Base-by-base conservation (phyloP, 2,329 filamentous ascomycete genomes). In the Xylariaceae sp. region DNA sequence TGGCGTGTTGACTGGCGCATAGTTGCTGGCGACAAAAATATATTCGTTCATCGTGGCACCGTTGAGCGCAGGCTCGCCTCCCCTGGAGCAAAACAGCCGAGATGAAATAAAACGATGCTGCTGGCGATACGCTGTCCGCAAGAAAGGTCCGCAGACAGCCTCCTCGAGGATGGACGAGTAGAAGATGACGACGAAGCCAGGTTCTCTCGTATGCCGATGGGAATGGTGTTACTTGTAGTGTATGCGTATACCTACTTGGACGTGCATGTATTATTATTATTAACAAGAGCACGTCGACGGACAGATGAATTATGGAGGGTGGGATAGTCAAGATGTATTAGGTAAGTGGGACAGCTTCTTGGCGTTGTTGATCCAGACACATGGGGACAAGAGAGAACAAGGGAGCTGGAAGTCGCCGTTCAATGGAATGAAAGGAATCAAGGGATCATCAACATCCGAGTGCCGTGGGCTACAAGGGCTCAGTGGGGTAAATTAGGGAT, bases 21-120 rank as follows among this genome's bases (percentile, higher is more conserved):
- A 61, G 44, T 60, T 62, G 44, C 64, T 63, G 17, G 65, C 57
- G 17, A 63, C 55, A 55, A 69, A 69, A n/a, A 64, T 64, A 55
- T 65, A 70, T 45, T 70, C 67, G 58, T 61, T 65, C 67, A 70
- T 70, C 34, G 51, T 56, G 58, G 35, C 18, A 34, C 6, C 8
- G 37, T 49, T 15, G 49, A 35, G 37, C 37, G 49, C 55, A 56
- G 58, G 61, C 61, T 62, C 63, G 55, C 51, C 57, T 57, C 55
- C 57, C 57, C 42, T 52, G 51, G 37, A 53, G 51, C 44, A 44
- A 37, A 51, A 57, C 35, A 17, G 51, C 2, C 48, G 56, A 51
- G 30, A 7, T 51, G 44, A 30, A 18, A n/a, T n/a, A 17, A 23
- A 42, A 42, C 23, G 23, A 42, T 42, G 37, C 11, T 42, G 37